Evolutionary conservation across 2,329 filamentous ascomycete species (phyloP).

Genomic region (Clarireedia monteithiana): DNA sequence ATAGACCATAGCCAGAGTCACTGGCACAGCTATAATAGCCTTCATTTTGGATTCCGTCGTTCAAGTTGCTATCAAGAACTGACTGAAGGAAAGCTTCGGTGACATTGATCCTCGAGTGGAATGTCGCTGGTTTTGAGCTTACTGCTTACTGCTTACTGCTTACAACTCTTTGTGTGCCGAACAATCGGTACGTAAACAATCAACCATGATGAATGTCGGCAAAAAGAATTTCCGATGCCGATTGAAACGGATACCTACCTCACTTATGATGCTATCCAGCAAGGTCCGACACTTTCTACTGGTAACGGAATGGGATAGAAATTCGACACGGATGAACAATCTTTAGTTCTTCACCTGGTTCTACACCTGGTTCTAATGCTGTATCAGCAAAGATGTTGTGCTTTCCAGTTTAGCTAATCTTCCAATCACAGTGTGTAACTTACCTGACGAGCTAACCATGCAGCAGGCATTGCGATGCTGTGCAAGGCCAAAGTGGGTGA

Average conservation of each 20-base stretch:
- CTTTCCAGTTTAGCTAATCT: not conserved
- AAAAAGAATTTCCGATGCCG: no score
- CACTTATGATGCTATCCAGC: not conserved
- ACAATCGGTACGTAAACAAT: no score
- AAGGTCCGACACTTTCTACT: not conserved
- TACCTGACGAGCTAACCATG: not conserved
- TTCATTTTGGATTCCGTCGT: conserved; percentile 38
- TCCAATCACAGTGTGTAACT: not conserved
- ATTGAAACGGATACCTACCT: no score
- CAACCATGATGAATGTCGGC: no score
- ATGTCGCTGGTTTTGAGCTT: not conserved
- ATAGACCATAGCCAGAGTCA: conserved; percentile 52
- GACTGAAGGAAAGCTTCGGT: not conserved
- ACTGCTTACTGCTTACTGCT: no score
- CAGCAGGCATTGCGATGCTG: not conserved
- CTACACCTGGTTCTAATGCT: not conserved
- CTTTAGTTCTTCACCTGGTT: not conserved
- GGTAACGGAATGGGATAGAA: not conserved
- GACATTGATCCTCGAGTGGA: not conserved
- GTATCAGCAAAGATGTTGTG: not conserved
- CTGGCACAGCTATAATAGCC: conserved; percentile 47
- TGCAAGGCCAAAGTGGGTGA: not conserved
- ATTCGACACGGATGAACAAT: not conserved
- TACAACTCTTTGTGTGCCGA: no score
- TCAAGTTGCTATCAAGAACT: not conserved